Conservation (phyloP, 2,329 filamentous ascomycete species). For the Paecilomyces fulvus region DNA sequence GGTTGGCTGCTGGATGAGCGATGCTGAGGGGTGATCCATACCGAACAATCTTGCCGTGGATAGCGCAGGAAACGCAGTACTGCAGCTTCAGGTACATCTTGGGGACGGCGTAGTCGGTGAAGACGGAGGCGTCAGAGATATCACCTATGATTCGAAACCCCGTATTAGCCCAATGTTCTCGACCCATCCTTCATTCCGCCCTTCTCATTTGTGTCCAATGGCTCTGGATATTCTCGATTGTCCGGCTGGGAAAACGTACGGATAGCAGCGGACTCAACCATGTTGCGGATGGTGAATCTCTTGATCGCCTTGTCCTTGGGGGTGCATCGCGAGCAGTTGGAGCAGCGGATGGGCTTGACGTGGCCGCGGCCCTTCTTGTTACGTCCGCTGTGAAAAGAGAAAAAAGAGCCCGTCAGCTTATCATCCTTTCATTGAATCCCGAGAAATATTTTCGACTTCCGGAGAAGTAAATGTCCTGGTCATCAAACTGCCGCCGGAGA, state of each 20-base stretch:
- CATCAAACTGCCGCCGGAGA: not conserved
- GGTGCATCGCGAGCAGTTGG: conserved; percentile 80
- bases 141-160: conserved; percentile 59
- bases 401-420: conserved; percentile 23
- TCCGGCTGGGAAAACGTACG: conserved; percentile 57
- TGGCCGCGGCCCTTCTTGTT: conserved; percentile 99
- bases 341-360: conserved; percentile 97
- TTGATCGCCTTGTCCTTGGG: conserved; percentile 99
- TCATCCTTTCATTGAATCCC: conserved; percentile 5
- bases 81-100: conserved; percentile 99
- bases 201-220: conserved; percentile 3
- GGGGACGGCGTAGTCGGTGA: conserved; percentile 97
- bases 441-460: conserved; percentile 7
- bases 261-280: conserved; percentile 99
- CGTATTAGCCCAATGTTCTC: conserved; percentile 3
- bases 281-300: conserved; percentile 99
- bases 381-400: conserved; percentile 61
- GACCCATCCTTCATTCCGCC: not conserved
- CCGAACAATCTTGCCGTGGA: conserved; percentile 99
- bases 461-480: conserved; percentile 11
- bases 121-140: conserved; percentile 99
- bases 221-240: conserved; percentile 7
- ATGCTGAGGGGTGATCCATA: conserved; percentile 48
- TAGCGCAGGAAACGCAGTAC: conserved; percentile 99
- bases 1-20: not conserved